Conservation (phyloP, 352 stramenopile genomes). For the Thalassiosira livingstoniorum region DNA sequence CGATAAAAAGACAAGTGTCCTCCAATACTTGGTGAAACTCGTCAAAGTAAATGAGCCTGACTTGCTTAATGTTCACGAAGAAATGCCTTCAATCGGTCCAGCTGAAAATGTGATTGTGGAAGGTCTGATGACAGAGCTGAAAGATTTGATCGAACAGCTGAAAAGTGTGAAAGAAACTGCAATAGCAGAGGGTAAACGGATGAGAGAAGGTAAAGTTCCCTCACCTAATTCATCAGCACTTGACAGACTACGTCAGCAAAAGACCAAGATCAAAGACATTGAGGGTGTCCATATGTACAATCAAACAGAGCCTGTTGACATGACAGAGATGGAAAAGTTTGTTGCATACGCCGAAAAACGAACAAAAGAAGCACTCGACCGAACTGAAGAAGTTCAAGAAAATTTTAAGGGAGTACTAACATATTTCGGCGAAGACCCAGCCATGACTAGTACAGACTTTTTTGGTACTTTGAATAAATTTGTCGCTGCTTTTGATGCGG, state of each 20-base stretch:
- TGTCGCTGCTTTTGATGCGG: slow-evolving; percentile 77
- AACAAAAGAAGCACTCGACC: slow-evolving; percentile 65
- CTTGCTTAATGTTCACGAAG: slow-evolving; percentile 91
- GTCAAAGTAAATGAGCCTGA: slow-evolving; percentile 94
- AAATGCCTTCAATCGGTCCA: slow-evolving; percentile 88
- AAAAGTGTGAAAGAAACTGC: slow-evolving; percentile 74
- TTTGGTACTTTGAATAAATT: slow-evolving; percentile 87
- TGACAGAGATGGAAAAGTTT: slow-evolving; percentile 86
- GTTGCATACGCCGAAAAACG: slow-evolving; percentile 64
- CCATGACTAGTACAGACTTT: slow-evolving; percentile 84
- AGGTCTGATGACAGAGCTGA: slow-evolving; percentile 74
- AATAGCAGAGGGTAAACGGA: slow-evolving; percentile 64
- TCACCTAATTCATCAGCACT: slow-evolving; percentile 56
- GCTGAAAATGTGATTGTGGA: slow-evolving; percentile 88
- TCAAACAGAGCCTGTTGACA: slow-evolving; percentile 63
- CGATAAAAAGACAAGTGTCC: slow-evolving; percentile 96
- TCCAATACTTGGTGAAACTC: slow-evolving; percentile 97
- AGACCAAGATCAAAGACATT: slow-evolving; percentile 74
- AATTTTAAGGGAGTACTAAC: slow-evolving; percentile 76
- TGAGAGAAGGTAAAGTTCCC: slow-evolving; percentile 58
- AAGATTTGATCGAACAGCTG: slow-evolving; percentile 76
- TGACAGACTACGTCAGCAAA: slow-evolving; percentile 71
- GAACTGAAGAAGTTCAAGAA: slow-evolving; percentile 75
- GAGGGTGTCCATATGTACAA: slow-evolving; percentile 81
- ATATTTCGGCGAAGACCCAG: slow-evolving; percentile 88